phyloP scores from a whole-genome alignment of 768 basidiomycete species.

The Suillus placidus region DNA sequence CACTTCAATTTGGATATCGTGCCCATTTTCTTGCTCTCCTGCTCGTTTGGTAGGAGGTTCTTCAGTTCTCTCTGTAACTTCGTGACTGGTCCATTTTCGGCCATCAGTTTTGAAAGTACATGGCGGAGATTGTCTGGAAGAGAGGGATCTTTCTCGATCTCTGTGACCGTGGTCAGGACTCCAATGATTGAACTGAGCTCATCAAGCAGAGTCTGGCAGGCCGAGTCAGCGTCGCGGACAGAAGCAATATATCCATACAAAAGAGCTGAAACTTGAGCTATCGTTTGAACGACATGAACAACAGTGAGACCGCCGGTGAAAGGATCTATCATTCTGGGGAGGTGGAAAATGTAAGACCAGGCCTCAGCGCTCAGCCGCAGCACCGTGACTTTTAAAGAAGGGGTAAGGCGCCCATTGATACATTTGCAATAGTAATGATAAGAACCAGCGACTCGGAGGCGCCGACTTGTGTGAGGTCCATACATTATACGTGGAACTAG shows the following conservation, averaged over 20 bases:
- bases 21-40: background rate
- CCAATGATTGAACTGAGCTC: background rate
- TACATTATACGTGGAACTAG: too few species aligned
- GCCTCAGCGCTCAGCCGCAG: too few species aligned
- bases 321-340: background rate
- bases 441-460: too few species aligned
- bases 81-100: background rate
- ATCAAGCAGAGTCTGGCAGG: background rate
- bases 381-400: background rate
- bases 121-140: background rate
- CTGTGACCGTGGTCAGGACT: background rate
- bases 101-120: background rate
- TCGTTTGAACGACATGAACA: background rate
- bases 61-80: background rate
- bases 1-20: background rate
- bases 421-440: too few species aligned
- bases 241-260: conserved; percentile 6
- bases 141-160: background rate
- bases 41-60: background rate
- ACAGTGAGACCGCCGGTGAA: background rate
- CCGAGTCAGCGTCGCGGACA: background rate
- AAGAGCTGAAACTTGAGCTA: background rate
- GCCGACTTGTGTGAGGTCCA: too few species aligned
- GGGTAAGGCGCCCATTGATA: background rate
- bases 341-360: background rate